A percentile compares a stretch with the other conserved stretches of the same genome.
phyloP scores from a whole-genome alignment of 2,329 filamentous ascomycete genomes.

The Talaromyces atroroseus region DNA sequence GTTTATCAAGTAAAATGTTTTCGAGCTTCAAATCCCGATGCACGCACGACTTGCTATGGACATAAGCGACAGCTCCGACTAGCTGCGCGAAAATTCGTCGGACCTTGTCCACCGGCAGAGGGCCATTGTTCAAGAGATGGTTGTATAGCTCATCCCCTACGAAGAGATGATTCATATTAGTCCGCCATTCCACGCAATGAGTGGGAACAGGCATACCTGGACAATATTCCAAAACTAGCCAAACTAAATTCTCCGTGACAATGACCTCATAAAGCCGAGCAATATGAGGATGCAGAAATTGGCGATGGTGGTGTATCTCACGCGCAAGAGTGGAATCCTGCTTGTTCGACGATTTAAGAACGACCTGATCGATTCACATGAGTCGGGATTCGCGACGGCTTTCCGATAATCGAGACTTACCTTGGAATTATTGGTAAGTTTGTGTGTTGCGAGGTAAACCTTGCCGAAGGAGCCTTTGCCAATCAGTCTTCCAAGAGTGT shows the following conservation, averaged over 20 bases:
- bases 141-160: conserved; percentile 94
- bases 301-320: conserved; percentile 96
- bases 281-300: conserved; percentile 96
- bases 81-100: conserved; percentile 95
- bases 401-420: conserved; percentile 39
- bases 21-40: conserved; percentile 96
- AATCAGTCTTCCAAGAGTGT: conserved; percentile 82
- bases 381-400: conserved; percentile 1
- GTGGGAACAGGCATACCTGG: conserved; percentile 55
- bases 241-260: conserved; percentile 89
- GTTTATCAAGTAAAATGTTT: conserved; percentile 90
- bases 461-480: conserved; percentile 98
- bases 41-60: conserved; percentile 91
- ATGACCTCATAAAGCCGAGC: conserved; percentile 96
- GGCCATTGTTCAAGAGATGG: conserved; percentile 81
- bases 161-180: conserved; percentile 15
- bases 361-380: conserved; percentile 57
- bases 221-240: conserved; percentile 96
- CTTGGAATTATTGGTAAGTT: conserved; percentile 97
- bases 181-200: background rate
- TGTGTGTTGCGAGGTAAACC: conserved; percentile 92
- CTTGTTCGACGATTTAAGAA: conserved; percentile 96
- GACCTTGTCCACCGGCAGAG: conserved; percentile 76
- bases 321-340: conserved; percentile 91
- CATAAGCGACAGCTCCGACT: conserved; percentile 89